Conservation (phyloP, 176 grass and related monocot genomes). For the Carex scoparia region DNA sequence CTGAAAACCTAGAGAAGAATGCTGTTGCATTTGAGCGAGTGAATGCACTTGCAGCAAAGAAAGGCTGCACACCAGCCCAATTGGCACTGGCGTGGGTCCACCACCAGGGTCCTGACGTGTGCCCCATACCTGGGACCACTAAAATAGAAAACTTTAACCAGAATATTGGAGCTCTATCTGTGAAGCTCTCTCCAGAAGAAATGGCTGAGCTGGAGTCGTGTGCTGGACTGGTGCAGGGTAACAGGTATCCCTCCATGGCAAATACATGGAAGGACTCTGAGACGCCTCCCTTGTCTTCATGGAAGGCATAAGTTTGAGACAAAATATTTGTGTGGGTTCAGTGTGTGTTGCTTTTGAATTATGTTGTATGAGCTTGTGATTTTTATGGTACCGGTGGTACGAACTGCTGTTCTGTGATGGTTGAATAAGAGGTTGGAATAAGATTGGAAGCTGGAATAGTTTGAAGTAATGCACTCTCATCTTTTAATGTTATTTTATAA, state of each 20-base stretch:
- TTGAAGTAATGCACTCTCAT: neutral
- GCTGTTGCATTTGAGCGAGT: conserved; percentile 40
- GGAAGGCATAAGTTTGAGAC: conserved; percentile 25
- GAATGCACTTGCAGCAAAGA: conserved; percentile 34
- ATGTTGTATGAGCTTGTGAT: neutral
- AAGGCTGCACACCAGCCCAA: conserved; percentile 50
- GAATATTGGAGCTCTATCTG: conserved; percentile 43
- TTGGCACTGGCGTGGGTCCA: conserved; percentile 62
- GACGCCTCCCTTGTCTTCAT: conserved; percentile 43
- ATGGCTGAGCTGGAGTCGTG: conserved; percentile 48
- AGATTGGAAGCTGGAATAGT: neutral
- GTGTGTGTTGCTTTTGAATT: neutral
- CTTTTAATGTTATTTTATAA: neutral
- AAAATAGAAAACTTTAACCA: conserved; percentile 55
- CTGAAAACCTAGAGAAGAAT: conserved; percentile 53
- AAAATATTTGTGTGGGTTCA: neutral
- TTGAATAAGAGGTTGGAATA: neutral
- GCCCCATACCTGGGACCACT: conserved; percentile 67
- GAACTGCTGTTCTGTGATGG: neutral
- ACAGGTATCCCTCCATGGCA: neutral
- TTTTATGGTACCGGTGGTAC: neutral
- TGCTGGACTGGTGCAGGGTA: conserved; percentile 27
- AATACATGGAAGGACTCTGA: conserved; percentile 46
- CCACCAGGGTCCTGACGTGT: conserved; percentile 52
- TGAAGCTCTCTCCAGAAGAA: conserved; percentile 42